Percentiles rank a stretch among this genome's conserved stretches.
These are phyloP conservation scores for Termitomyces sp. DNA, from an alignment of 768 basidiomycete species.

Conservation along the genomic window DNA sequence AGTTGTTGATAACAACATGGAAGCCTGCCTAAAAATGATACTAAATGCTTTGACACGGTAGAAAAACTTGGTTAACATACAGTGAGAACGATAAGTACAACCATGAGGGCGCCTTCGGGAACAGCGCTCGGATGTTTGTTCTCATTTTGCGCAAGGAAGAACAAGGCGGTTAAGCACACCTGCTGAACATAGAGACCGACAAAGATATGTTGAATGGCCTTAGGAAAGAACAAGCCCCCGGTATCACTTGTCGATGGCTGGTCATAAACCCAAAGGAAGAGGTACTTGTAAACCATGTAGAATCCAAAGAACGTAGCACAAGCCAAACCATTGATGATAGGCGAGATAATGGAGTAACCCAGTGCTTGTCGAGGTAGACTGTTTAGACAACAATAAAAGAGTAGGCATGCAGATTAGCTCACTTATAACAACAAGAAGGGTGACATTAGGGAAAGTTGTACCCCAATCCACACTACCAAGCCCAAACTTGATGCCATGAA, in stretches of 20 bases:
- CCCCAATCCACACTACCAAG: slow-evolving; percentile 70
- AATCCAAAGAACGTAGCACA: slow-evolving; percentile 78
- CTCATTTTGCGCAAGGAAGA: slow-evolving; percentile 76
- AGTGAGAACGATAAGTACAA: slow-evolving; percentile 80
- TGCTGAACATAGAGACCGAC: slow-evolving; percentile 92
- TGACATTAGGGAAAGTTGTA: slow-evolving; percentile 63
- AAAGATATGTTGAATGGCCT: slow-evolving; percentile 89
- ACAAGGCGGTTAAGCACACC: slow-evolving; percentile 16
- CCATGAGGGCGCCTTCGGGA: slow-evolving; percentile 76
- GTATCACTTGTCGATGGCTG: slow-evolving; percentile 70
- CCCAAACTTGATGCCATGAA: slow-evolving; percentile 79
- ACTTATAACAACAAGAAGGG: slow-evolving; percentile 83
- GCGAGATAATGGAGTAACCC: slow-evolving; percentile 85
- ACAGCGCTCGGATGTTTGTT: slow-evolving; percentile 50
- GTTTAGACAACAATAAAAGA: not conserved
- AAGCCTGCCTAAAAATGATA: slow-evolving; percentile 47
- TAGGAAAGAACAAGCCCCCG: slow-evolving; percentile 93
- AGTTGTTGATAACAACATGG: slow-evolving; percentile 68
- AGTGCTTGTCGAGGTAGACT: slow-evolving; percentile 37
- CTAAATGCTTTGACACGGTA: too few relatives aligned
- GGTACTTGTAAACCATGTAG: slow-evolving; percentile 81
- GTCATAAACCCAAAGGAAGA: slow-evolving; percentile 76
- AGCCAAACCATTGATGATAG: slow-evolving; percentile 89
- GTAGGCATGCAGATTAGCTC: slow-evolving; percentile 15
- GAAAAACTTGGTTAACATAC: slow-evolving; percentile 34